Conservation (phyloP, 768 basidiomycete species). For the Russula griseocarnosa region DNA sequence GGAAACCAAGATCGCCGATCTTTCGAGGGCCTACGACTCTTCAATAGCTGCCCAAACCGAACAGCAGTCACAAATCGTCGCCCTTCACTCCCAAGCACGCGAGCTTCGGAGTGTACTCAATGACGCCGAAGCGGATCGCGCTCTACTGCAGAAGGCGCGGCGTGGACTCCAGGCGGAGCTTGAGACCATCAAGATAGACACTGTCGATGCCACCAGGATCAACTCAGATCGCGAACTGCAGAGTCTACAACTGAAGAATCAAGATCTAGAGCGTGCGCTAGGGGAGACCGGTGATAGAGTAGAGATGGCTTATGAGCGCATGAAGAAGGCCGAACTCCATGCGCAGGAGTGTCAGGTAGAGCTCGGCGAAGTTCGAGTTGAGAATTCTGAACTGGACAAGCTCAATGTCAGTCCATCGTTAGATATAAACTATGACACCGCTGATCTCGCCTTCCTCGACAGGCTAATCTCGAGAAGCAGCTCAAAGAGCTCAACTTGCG, state of each 20-base stretch:
- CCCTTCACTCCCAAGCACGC: constrained; percentile 80
- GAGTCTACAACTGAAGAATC: constrained; percentile 71
- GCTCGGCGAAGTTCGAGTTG: constrained; percentile 69
- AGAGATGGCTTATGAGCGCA: constrained; percentile 63
- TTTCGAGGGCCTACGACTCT: constrained; percentile 71
- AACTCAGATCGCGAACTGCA: constrained; percentile 73
- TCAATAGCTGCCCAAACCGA: constrained; percentile 69
- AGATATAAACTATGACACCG: not conserved
- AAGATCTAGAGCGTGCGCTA: constrained; percentile 71
- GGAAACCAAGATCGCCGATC: constrained; percentile 74
- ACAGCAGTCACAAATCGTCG: constrained; percentile 80
- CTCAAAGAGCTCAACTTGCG: constrained; percentile 80
- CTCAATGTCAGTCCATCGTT: constrained; percentile 53
- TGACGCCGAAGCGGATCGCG: constrained; percentile 79
- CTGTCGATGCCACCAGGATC: constrained; percentile 63
- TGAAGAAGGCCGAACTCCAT: constrained; percentile 76
- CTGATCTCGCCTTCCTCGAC: constrained; percentile 11
- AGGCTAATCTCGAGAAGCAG: constrained; percentile 84
- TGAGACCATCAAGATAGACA: constrained; percentile 74
- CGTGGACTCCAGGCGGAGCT: constrained; percentile 76
- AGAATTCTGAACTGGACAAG: constrained; percentile 77
- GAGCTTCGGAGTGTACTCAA: constrained; percentile 77
- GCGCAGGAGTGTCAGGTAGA: constrained; percentile 74
- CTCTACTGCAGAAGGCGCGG: constrained; percentile 75
- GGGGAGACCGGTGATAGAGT: constrained; percentile 78